Percentiles rank a stretch among this genome's conserved stretches.
Conservation (phyloP, 805 yeast species). For the Metschnikowia similis region DNA sequence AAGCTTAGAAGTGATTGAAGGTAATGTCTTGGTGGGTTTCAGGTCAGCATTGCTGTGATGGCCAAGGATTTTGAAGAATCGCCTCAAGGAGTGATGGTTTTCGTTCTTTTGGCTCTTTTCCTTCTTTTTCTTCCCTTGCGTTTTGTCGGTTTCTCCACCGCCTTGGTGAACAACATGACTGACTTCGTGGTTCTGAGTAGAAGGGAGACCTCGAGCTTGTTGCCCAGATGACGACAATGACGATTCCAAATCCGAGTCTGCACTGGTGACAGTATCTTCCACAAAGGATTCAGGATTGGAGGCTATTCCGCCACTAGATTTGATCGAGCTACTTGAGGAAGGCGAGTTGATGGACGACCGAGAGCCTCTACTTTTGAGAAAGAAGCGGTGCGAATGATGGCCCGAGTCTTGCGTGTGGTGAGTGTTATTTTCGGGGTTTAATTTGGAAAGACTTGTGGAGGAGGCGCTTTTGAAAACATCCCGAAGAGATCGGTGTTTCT, state of each 20-base stretch:
- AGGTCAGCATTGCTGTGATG: conserved; percentile 16
- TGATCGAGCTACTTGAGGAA: conserved; percentile 21
- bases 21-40: conserved; percentile 8
- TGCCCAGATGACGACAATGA: not conserved
- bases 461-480: conserved; percentile 11
- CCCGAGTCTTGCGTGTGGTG: conserved; percentile 1
- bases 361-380: conserved; percentile 22
- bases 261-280: not conserved
- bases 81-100: conserved; percentile 33
- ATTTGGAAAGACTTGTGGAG: conserved; percentile 7
- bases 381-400: conserved; percentile 20
- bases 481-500: conserved; percentile 12
- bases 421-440: conserved; percentile 1
- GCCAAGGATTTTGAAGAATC: conserved; percentile 51
- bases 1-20: conserved; percentile 19
- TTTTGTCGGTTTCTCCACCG: not conserved
- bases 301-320: conserved; percentile 11
- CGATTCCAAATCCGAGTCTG: not conserved
- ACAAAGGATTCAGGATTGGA: conserved; percentile 11
- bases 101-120: conserved; percentile 6
- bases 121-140: conserved; percentile 4
- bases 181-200: not conserved
- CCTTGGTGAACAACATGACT: not conserved
- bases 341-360: conserved; percentile 24
- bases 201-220: not conserved